Base-by-base conservation (phyloP, 1,139 yeast genomes). In the Kodamaea arcana region DNA sequence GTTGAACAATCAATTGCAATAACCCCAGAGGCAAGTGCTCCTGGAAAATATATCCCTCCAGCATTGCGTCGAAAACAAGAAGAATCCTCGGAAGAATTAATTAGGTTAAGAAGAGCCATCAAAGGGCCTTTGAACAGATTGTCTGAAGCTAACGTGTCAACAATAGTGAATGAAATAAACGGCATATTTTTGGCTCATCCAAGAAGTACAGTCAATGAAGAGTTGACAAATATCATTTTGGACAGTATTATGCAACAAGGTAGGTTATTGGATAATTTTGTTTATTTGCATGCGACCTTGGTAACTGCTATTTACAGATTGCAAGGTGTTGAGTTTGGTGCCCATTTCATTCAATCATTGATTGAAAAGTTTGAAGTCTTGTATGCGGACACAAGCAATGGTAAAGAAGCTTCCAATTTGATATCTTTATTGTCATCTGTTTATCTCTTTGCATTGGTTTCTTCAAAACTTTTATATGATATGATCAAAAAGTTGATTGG, bases 291-390 rank as follows among this genome's bases (percentile, higher is more conserved):
- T 58, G 85, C 96, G 1, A 81, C 88, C 6, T 68, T 88, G 11
- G 75, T 82, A 3, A 80, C 81, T 13, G 83, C 95, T 1, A 56
- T 92, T 20, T 88, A 84, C 60, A 73, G 84, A 42, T 52, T 80
- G 8, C 83, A 85, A 51, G 98, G 98, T 14, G 78, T 82, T 24
- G 96, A 87, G 44, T 84, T 88, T 58, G 97, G 96, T 37, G 98
- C 97, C 0, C 77, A 69, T 47, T 83, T 88, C 44, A 69, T 90
- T 24, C 98, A 94, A 54, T 70, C 77, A 0, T 56, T 86, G 35
- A 83, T 90, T 20, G 96, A 86, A 46, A 70, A 66, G 38, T 79
- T 78, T 55, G 78, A 75, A 40, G 49, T 44, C 17, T 55, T 55
- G 39, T 53, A 64, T 29, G 50, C 51, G 5, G 60, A 57, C 5